phyloP scores from a whole-genome alignment of 2,329 filamentous ascomycete genomes.

The Metarhizium humberi region DNA sequence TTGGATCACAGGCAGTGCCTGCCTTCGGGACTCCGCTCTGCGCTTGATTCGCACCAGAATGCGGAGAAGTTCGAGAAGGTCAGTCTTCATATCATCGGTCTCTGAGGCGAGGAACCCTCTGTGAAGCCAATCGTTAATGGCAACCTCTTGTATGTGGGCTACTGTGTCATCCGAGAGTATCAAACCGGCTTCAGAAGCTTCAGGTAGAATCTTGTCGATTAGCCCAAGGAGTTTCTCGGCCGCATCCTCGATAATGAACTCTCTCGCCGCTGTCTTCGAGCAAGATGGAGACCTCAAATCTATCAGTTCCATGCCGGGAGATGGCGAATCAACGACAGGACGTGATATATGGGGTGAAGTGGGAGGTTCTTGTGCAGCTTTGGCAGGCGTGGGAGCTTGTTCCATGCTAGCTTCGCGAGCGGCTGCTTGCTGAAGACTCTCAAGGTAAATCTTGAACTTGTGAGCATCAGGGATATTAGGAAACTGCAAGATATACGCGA shows the following conservation, averaged over 20 bases:
- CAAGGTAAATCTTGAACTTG: slow-evolving; percentile 9
- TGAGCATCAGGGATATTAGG: slow-evolving; percentile 6
- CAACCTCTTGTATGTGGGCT: slow-evolving; percentile 16
- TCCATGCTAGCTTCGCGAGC: not conserved
- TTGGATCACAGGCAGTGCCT: not conserved
- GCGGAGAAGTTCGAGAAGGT: slow-evolving; percentile 13
- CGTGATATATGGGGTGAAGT: not conserved
- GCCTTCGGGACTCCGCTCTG: slow-evolving; percentile 11
- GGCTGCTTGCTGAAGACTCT: slow-evolving; percentile 8
- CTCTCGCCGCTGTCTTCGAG: not conserved
- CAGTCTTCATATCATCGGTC: slow-evolving; percentile 13
- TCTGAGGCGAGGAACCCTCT: slow-evolving; percentile 15
- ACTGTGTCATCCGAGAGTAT: slow-evolving; percentile 5
- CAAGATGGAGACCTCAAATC: slow-evolving; percentile 3
- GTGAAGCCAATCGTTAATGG: slow-evolving; percentile 16
- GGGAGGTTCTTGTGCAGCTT: not conserved
- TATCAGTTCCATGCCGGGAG: not conserved
- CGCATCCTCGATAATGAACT: slow-evolving; percentile 6
- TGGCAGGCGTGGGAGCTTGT: not conserved
- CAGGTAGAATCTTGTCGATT: slow-evolving; percentile 10
- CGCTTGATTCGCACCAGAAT: slow-evolving; percentile 13
- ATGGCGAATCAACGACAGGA: not conserved
- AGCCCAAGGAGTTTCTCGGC: slow-evolving; percentile 10
- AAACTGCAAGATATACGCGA: slow-evolving; percentile 13
- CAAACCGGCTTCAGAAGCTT: slow-evolving; percentile 6